Conservation (phyloP, 78 protist species). For the Cavenderia fasciculata region DNA sequence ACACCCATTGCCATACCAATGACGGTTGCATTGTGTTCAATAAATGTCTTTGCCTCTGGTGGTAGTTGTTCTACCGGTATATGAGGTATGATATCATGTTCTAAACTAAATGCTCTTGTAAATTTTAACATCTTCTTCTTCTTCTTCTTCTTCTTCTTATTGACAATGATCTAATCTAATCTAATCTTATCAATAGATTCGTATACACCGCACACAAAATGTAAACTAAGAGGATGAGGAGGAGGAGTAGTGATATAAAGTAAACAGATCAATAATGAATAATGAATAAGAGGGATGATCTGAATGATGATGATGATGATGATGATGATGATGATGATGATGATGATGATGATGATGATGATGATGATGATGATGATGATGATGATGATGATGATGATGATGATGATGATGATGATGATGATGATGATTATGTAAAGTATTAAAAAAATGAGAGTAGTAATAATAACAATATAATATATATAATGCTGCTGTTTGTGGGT, state of each 20-base stretch:
- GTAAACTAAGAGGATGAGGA: too few relatives aligned
- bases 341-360: slow-evolving; percentile 10
- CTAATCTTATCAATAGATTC: too few relatives aligned
- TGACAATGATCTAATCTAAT: too few relatives aligned
- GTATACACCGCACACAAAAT: too few relatives aligned
- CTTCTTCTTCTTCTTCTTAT: too few relatives aligned
- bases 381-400: background rate
- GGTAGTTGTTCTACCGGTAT: slow-evolving; percentile 55
- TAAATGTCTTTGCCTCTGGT: background rate
- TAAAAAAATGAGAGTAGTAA: background rate
- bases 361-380: slow-evolving; percentile 12
- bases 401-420: background rate
- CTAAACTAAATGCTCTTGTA: slow-evolving; percentile 52
- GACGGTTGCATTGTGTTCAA: background rate
- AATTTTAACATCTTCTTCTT: slow-evolving; percentile 52
- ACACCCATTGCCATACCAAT: background rate
- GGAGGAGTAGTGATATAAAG: too few relatives aligned
- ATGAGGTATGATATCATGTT: slow-evolving; percentile 59
- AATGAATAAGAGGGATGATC: too few relatives aligned
- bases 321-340: background rate
- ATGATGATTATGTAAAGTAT: background rate
- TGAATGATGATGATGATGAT: background rate
- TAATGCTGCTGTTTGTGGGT: too few relatives aligned
- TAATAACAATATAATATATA: too few relatives aligned
- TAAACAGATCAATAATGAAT: too few relatives aligned